A percentile compares a stretch with the other conserved stretches of the same genome.
Conservation (phyloP, 495 filamentous ascomycete genomes). For the Aspergillus affinis region DNA sequence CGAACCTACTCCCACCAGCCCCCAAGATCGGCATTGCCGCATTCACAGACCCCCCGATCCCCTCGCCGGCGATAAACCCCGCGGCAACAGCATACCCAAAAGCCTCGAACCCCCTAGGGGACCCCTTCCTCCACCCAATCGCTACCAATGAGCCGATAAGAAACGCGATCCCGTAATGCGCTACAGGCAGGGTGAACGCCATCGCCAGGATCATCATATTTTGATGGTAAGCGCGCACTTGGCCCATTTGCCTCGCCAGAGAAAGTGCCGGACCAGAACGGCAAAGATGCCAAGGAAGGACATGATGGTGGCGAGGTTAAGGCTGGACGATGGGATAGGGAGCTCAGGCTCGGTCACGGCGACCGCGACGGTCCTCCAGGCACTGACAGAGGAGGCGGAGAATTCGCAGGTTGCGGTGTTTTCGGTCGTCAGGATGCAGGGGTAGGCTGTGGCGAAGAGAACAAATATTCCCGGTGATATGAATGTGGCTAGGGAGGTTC, state of each 20-base stretch:
- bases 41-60: constrained; percentile 8
- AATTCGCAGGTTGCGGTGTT: constrained; percentile 2
- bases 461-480: constrained; percentile 7
- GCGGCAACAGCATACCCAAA: constrained; percentile 9
- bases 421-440: constrained; percentile 7
- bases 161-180: constrained; percentile 8
- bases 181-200: constrained; percentile 7
- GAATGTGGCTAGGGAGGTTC: constrained; percentile 2
- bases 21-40: constrained; percentile 3
- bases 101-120: background rate
- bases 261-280: constrained; percentile 1
- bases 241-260: constrained; percentile 2
- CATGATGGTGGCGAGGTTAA: background rate
- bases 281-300: background rate
- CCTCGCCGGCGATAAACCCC: constrained; percentile 8
- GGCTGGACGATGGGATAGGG: constrained; percentile 3
- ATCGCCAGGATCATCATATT: constrained; percentile 11
- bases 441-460: constrained; percentile 9
- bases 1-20: background rate
- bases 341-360: background rate
- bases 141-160: background rate
- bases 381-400: background rate
- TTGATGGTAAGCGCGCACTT: constrained; percentile 1
- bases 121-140: constrained; percentile 1
- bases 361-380: constrained; percentile 7